Base-by-base conservation (phyloP, 345 rosid species). In the Geranium brycei region DNA sequence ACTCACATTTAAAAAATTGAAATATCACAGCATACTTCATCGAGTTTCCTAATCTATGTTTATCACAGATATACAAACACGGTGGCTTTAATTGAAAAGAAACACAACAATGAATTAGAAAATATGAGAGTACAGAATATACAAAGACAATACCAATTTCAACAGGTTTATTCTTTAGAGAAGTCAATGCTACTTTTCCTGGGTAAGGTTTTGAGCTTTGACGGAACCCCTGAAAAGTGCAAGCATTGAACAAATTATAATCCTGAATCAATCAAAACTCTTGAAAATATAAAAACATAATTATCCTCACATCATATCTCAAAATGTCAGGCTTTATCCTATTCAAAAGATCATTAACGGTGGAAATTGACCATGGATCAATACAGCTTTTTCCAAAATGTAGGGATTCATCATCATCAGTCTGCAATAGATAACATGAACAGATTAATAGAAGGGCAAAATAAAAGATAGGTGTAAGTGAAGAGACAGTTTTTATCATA, bases 311-410 rank as follows among this genome's bases (percentile, higher is more conserved):
- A 67, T 82, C 71, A 70, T 78, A 89, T 77, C 81, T 87, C 57
- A 57, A 53, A 31, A 93, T 78, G 61, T 61, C 73, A 68, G 82
- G 73, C 70, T 70, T 71, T 31, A 85, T 83, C 82, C 79, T 90
- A 70, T 79, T 70, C 67, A 75, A 60, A 41, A 88, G 71, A 32
- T 72, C 73, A 28, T 83, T 72, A 31, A 69, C 60, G 47, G 84
- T 86, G 77, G 88, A 72, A 51, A 69, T 18, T 17, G 79, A 78
- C 99, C 99, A 93, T 16, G 99, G 97, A 75, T 85, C 79, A 57
- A 85, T 64, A 66, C 18, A 66, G 35, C 62, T 58, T n/a, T 66
- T 69, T 31, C 61, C 80, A 64, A 38, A 12, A 60, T 68, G 65
- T 58, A 59, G 61, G 6, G 64, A 28, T 51, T 64, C 71, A 12